These are phyloP conservation scores for Trichoderma atroviride DNA, from an alignment of 2,329 filamentous ascomycete species.

Conservation along the genomic window DNA sequence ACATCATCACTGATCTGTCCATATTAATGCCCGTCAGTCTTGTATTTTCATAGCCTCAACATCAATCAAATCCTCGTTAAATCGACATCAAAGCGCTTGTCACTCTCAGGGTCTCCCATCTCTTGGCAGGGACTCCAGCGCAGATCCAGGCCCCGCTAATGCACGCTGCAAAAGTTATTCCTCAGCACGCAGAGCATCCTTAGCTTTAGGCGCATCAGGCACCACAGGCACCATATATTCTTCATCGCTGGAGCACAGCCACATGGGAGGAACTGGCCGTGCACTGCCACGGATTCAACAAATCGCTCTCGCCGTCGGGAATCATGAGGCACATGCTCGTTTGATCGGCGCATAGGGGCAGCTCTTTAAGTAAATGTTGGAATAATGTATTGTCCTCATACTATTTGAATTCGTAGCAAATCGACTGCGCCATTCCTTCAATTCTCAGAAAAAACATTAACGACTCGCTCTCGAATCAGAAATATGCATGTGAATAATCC, in stretches of 20 bases:
- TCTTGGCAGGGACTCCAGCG: not conserved
- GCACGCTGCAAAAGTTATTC: not conserved
- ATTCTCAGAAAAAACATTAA: not conserved
- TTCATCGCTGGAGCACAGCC: not conserved
- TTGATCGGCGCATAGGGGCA: not conserved
- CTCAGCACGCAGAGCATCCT: not conserved
- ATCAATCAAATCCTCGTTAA: not conserved
- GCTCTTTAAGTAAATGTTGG: not conserved
- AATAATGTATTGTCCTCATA: not conserved
- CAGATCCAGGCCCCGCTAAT: not conserved
- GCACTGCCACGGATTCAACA: slow-evolving; percentile 21
- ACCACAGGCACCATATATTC: not conserved
- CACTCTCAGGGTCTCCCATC: not conserved
- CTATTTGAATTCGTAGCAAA: not conserved
- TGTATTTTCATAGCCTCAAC: not conserved
- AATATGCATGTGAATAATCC: not conserved
- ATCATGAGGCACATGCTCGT: not conserved
- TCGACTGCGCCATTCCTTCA: not conserved
- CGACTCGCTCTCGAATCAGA: not conserved
- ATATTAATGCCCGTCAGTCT: not conserved
- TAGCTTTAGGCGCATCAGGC: no score
- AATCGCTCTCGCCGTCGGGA: not conserved
- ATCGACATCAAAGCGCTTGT: not conserved
- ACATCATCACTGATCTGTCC: not conserved
- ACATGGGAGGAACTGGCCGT: not conserved